phyloP scores from a whole-genome alignment of 306 rosid species.

The Gillenia trifoliata region DNA sequence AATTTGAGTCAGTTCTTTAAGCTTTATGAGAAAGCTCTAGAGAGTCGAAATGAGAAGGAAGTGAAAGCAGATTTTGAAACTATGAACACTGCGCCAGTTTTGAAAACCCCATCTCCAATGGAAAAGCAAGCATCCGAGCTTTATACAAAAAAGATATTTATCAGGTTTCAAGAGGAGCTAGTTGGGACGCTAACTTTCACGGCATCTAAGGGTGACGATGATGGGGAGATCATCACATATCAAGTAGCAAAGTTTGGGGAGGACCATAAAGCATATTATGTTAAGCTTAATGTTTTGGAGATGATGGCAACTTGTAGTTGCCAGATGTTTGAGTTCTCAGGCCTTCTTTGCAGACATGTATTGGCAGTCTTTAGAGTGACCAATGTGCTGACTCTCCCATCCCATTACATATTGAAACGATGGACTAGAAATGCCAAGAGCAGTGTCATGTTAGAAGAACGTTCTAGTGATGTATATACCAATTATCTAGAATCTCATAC shows the following conservation, averaged over 20 bases:
- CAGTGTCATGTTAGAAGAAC: slow-evolving; percentile 82
- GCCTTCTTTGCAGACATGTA: slow-evolving; percentile 94
- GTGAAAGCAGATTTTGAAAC: slow-evolving; percentile 96
- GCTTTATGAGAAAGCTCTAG: slow-evolving; percentile 94
- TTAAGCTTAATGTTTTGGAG: slow-evolving; percentile 85
- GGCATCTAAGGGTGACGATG: slow-evolving; percentile 85
- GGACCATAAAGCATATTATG: slow-evolving; percentile 72
- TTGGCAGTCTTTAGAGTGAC: slow-evolving; percentile 98
- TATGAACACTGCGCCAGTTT: slow-evolving; percentile 65
- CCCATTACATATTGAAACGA: slow-evolving; percentile 89
- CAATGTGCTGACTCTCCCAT: slow-evolving; percentile 92
- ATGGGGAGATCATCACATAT: slow-evolving; percentile 71
- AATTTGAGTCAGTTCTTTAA: slow-evolving; percentile 86
- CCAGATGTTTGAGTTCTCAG: slow-evolving; percentile 98
- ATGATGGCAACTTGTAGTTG: slow-evolving; percentile 92
- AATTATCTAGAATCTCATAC: slow-evolving; percentile 96
- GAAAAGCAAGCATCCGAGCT: slow-evolving; percentile 95
- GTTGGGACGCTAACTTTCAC: slow-evolving; percentile 90
- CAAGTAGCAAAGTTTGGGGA: slow-evolving; percentile 92
- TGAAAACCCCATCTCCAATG: slow-evolving; percentile 98
- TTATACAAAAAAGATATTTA: slow-evolving; percentile 79
- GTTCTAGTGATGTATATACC: slow-evolving; percentile 57
- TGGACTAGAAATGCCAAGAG: slow-evolving; percentile 99
- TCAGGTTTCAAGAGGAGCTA: slow-evolving; percentile 93
- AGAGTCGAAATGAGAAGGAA: slow-evolving; percentile 98